A percentile compares a stretch with the other conserved stretches of the same genome.
Evolutionary conservation across 345 rosid species (phyloP).

Genomic region (Raphanus raphanistrum): DNA sequence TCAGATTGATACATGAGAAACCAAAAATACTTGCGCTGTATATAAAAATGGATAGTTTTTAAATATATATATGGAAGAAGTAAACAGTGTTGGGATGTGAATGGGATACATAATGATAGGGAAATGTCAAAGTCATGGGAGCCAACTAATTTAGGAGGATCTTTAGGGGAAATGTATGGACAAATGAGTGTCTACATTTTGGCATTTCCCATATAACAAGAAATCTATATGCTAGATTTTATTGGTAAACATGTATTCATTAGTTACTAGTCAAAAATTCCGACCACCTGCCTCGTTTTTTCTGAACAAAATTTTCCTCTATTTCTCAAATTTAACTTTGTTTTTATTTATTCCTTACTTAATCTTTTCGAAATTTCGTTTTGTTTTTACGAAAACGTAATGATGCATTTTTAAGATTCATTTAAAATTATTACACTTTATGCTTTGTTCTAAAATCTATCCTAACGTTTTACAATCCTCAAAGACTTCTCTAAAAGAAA

Average conservation of each 20-base stretch:
- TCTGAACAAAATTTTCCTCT: neutral
- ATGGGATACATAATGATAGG: conserved; percentile 37
- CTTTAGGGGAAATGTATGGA: conserved; percentile 32
- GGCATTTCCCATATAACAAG: conserved; percentile 14
- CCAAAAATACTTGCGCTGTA: neutral
- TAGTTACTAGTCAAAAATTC: conserved; percentile 15
- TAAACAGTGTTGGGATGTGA: conserved; percentile 30
- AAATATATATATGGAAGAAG: neutral
- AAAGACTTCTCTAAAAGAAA: neutral
- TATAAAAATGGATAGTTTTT: neutral
- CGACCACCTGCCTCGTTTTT: conserved; percentile 2
- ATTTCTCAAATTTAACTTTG: neutral
- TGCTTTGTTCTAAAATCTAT: neutral
- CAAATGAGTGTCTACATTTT: conserved; percentile 22
- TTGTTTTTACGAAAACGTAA: neutral
- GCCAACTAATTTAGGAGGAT: conserved; percentile 39
- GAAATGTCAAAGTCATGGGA: conserved; percentile 42
- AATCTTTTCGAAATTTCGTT: neutral
- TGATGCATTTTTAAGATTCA: neutral
- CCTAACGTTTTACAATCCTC: neutral
- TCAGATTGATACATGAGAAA: conserved; percentile 6
- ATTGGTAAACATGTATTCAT: conserved; percentile 22
- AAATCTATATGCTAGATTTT: neutral
- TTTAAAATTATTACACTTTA: neutral
- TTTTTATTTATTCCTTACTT: too few relatives aligned